A percentile compares a stretch with the other conserved stretches of the same genome.
phyloP scores from a whole-genome alignment of 2,329 filamentous ascomycete species.

The Dactylellina sp. region DNA sequence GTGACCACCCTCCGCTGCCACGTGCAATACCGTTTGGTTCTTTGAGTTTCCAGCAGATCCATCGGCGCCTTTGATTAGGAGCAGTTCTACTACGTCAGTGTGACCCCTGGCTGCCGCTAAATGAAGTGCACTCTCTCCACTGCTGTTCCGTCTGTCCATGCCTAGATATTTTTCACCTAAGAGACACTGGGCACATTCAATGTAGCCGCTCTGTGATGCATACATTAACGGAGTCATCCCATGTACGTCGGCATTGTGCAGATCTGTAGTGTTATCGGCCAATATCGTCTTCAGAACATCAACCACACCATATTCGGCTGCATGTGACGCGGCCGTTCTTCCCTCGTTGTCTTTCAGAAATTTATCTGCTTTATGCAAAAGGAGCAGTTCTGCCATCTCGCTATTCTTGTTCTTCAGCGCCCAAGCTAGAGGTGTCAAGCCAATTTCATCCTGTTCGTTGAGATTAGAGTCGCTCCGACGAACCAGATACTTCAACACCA shows the following conservation, averaged over 20 bases:
- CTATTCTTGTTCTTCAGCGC: constrained; percentile 35
- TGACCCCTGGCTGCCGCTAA: constrained; percentile 20
- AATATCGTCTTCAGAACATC: constrained; percentile 12
- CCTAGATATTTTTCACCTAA: constrained; percentile 11
- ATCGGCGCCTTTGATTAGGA: constrained; percentile 28
- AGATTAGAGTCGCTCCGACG: constrained; percentile 6
- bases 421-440: constrained; percentile 31
- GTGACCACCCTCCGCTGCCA: constrained; percentile 29
- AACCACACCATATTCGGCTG: constrained; percentile 21
- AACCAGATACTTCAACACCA: constrained; percentile 33
- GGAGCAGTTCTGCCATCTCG: constrained; percentile 27
- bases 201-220: constrained; percentile 12
- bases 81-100: constrained; percentile 14
- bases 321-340: constrained; percentile 24
- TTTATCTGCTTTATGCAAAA: constrained; percentile 15
- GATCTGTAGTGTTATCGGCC: constrained; percentile 1
- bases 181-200: constrained; percentile 19
- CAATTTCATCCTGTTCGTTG: constrained; percentile 21
- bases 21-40: constrained; percentile 18
- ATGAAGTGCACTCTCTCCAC: constrained; percentile 21
- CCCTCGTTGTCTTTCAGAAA: constrained; percentile 30
- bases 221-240: constrained; percentile 39
- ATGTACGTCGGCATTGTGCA: background rate
- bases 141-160: constrained; percentile 15
- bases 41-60: constrained; percentile 1